phyloP scores from a whole-genome alignment of 371 early-diverging fungal species.

The Zopfochytrium polystomum region DNA sequence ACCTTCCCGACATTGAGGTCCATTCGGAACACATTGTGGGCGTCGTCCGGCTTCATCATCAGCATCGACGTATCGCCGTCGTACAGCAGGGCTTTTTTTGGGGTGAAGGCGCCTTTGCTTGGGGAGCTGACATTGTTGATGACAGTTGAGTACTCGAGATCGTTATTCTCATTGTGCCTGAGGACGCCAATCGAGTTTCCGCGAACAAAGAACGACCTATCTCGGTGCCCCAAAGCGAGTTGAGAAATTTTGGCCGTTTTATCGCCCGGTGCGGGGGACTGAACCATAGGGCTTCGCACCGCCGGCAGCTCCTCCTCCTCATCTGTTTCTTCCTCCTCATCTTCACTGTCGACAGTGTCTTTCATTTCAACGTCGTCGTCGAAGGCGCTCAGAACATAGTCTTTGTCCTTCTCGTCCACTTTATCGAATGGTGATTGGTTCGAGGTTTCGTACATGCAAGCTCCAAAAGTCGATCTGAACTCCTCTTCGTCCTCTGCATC shows the following conservation, averaged over 20 bases:
- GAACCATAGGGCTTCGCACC: slow-evolving; percentile 9
- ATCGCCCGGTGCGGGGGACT: slow-evolving; percentile 12
- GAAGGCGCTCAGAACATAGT: slow-evolving; percentile 59
- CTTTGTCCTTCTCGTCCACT: slow-evolving; percentile 35
- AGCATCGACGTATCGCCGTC: slow-evolving; percentile 74
- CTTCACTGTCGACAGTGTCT: slow-evolving; percentile 23
- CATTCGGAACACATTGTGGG: slow-evolving; percentile 74
- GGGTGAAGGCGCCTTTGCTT: slow-evolving; percentile 36
- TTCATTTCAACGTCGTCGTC: slow-evolving; percentile 65
- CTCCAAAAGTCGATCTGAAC: slow-evolving; percentile 57
- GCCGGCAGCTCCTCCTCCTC: slow-evolving; percentile 31
- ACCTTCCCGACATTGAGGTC: slow-evolving; percentile 89
- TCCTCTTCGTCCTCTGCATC: slow-evolving; percentile 24
- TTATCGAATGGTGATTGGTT: slow-evolving; percentile 34
- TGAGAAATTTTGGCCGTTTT: slow-evolving; percentile 36
- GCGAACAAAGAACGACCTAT: slow-evolving; percentile 81
- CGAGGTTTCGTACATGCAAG: slow-evolving; percentile 48
- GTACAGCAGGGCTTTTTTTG: slow-evolving; percentile 65
- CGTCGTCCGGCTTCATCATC: slow-evolving; percentile 63
- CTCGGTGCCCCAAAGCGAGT: slow-evolving; percentile 73
- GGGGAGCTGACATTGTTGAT: slow-evolving; percentile 55
- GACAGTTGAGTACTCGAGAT: slow-evolving; percentile 62
- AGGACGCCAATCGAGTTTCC: slow-evolving; percentile 84
- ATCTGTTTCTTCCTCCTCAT: slow-evolving; percentile 45
- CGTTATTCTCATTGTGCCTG: slow-evolving; percentile 63